Percentiles rank a stretch among this genome's conserved stretches.
Conservation (phyloP, 2,329 filamentous ascomycete genomes). For the Cercospora zeina region DNA sequence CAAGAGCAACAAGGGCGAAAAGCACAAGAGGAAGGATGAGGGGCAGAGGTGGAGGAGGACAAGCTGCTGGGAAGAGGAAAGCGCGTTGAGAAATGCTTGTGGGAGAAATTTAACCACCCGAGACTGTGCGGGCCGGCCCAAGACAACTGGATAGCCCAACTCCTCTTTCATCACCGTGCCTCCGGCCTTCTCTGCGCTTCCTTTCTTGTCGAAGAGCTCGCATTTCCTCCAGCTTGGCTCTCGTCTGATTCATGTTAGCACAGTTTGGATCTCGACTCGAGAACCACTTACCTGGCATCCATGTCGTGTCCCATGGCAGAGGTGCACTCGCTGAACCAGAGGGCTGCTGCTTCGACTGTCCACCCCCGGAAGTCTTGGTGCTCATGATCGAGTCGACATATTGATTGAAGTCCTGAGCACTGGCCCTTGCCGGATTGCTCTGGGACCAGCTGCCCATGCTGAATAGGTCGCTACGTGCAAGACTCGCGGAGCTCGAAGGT, state of each 20-base stretch:
- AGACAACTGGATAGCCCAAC: background rate
- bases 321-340: background rate
- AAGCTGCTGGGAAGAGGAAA: background rate
- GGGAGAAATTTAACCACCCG: background rate
- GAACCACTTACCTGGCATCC: background rate
- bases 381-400: background rate
- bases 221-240: background rate
- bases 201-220: background rate
- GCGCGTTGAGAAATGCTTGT: background rate
- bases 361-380: background rate
- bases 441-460: background rate
- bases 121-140: background rate
- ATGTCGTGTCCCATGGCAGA: background rate
- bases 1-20: slow-evolving; percentile 19
- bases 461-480: background rate
- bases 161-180: no score
- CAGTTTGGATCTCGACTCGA: background rate
- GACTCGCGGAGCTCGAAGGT: background rate
- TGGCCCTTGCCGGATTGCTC: background rate
- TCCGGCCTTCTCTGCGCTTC: background rate
- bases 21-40: slow-evolving; percentile 9
- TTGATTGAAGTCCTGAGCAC: background rate
- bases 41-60: slow-evolving; percentile 6
- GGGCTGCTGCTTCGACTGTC: background rate
- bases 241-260: background rate